phyloP scores from a whole-genome alignment of 1,139 yeast genomes.

The Geotrichum restrictum region DNA sequence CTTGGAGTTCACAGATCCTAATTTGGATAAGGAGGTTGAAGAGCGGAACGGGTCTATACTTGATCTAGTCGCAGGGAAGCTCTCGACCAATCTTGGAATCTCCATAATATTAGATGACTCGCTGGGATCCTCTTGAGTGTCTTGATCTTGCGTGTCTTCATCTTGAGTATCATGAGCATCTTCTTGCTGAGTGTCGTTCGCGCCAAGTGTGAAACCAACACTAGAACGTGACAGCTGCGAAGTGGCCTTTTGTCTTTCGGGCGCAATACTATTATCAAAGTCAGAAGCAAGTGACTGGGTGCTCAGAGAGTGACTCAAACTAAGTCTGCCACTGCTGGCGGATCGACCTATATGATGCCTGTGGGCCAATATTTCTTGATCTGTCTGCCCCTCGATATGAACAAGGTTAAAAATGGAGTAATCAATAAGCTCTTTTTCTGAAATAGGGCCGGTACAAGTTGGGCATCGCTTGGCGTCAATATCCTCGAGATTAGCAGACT shows the following conservation, averaged over 20 bases:
- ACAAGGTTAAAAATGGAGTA: constrained; percentile 31
- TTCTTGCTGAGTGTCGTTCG: background rate
- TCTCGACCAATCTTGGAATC: background rate
- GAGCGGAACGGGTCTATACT: background rate
- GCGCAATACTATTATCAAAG: background rate
- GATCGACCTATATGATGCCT: constrained; percentile 2
- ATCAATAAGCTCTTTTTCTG: constrained; percentile 26
- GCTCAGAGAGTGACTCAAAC: background rate
- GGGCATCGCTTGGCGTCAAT: constrained; percentile 27
- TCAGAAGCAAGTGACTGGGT: background rate
- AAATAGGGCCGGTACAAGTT: constrained; percentile 26
- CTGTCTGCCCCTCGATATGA: constrained; percentile 26
- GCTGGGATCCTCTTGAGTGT: background rate
- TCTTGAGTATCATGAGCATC: background rate
- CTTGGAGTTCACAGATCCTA: background rate
- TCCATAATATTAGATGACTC: background rate
- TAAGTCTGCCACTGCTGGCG: background rate
- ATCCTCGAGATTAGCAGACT: constrained; percentile 20
- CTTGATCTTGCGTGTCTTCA: constrained; percentile 1
- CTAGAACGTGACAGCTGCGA: background rate
- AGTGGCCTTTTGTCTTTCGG: background rate
- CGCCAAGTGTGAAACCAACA: constrained; percentile 1
- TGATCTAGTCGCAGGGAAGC: background rate
- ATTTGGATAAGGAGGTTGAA: background rate
- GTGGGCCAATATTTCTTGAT: constrained; percentile 23